A percentile compares a stretch with the other conserved stretches of the same genome.
These are phyloP conservation scores for Pseudopyricularia javanii DNA, from an alignment of 2,329 filamentous ascomycete genomes.

Conservation along the genomic window DNA sequence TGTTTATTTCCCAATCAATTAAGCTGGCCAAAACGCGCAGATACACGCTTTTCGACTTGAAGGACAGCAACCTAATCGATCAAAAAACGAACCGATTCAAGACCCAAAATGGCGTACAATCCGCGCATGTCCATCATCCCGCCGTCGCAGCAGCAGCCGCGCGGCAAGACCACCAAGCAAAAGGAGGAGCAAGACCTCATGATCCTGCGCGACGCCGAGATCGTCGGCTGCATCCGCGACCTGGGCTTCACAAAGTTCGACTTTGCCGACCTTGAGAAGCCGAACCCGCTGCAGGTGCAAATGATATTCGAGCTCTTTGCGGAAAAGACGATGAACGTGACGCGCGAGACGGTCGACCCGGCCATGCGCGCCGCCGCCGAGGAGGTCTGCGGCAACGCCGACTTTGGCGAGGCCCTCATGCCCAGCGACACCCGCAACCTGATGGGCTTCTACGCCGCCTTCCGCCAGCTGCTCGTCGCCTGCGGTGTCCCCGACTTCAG, in stretches of 20 bases:
- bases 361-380: constrained; percentile 89
- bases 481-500: constrained; percentile 91
- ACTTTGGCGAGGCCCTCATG: constrained; percentile 66
- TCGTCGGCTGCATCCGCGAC: constrained; percentile 93
- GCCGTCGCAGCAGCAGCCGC: constrained; percentile 35
- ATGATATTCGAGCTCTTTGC: constrained; percentile 98
- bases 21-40: too few species aligned
- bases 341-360: constrained; percentile 83
- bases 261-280: constrained; percentile 82
- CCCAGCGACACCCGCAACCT: constrained; percentile 82
- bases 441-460: constrained; percentile 86
- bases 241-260: constrained; percentile 85
- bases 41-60: too few species aligned
- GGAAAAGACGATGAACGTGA: constrained; percentile 85
- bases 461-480: constrained; percentile 68
- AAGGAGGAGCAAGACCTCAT: constrained; percentile 48
- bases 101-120: constrained; percentile 41
- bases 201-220: constrained; percentile 58
- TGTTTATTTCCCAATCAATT: too few species aligned
- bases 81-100: background rate
- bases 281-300: constrained; percentile 87
- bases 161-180: constrained; percentile 41
- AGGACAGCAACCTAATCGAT: background rate
- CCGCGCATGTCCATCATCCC: constrained; percentile 49
- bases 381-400: constrained; percentile 63